Conservation (phyloP, 2,329 filamentous ascomycete genomes). For the Claviceps pazoutovae region DNA sequence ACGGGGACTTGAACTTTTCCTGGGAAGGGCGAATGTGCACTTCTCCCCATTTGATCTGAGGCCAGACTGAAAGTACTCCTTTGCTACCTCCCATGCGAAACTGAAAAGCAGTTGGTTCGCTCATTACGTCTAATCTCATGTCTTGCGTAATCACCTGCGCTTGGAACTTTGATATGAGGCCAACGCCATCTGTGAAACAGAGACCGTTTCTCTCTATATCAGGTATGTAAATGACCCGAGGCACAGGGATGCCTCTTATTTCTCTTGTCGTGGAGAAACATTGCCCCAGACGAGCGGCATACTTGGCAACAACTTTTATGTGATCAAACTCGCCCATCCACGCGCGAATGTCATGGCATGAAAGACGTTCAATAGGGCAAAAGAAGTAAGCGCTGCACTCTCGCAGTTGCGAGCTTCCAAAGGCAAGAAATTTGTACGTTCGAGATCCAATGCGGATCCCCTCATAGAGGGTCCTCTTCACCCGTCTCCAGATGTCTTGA, state of each 20-base stretch:
- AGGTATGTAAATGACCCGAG: conserved; percentile 43
- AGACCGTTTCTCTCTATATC: conserved; percentile 58
- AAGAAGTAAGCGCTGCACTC: conserved; percentile 93
- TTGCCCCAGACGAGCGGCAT: conserved; percentile 78
- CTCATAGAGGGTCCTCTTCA: conserved; percentile 56
- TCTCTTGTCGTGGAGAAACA: conserved; percentile 88
- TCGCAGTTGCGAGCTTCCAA: conserved; percentile 87
- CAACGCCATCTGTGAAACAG: conserved; percentile 83
- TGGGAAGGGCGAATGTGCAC: conserved; percentile 76
- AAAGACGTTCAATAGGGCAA: conserved; percentile 50
- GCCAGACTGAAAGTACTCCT: conserved; percentile 68
- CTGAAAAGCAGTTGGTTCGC: conserved; percentile 70
- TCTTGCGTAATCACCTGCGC: conserved; percentile 61
- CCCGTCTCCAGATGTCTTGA: conserved; percentile 59
- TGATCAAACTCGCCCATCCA: conserved; percentile 81
- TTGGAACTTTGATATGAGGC: conserved; percentile 72
- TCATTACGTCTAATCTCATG: conserved; percentile 43
- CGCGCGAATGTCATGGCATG: conserved; percentile 60
- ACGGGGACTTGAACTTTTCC: conserved; percentile 64
- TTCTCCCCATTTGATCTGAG: conserved; percentile 49
- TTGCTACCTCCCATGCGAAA: conserved; percentile 90
- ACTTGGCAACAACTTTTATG: conserved; percentile 76
- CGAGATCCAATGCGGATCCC: conserved; percentile 75
- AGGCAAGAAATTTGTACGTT: conserved; percentile 79
- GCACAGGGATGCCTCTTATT: conserved; percentile 49